A percentile compares a stretch with the other conserved stretches of the same genome.
phyloP scores from a whole-genome alignment of 208 protist genomes.

The Trypanosoma platydactyli region DNA sequence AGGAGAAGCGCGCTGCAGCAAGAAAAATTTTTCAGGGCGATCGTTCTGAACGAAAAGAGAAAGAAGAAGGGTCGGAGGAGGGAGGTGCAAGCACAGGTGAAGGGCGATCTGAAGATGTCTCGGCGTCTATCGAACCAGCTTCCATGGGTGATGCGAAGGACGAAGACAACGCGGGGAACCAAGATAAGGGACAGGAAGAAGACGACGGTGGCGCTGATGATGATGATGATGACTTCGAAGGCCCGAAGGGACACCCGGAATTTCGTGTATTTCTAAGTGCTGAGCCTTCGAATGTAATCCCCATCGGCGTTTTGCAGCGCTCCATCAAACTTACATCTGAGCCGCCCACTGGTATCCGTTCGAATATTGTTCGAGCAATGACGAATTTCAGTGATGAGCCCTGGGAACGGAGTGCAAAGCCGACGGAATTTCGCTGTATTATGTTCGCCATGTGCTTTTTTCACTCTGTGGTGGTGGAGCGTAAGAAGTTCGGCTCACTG shows the following conservation, averaged over 20 bases:
- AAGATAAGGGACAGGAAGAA: too few relatives aligned
- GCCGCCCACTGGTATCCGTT: slow-evolving; percentile 96
- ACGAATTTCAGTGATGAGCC: slow-evolving; percentile 95
- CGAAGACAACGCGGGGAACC: slow-evolving; percentile 6
- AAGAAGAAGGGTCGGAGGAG: slow-evolving; percentile 23
- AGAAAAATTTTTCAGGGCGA: slow-evolving; percentile 15
- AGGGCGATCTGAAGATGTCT: slow-evolving; percentile 22
- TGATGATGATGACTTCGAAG: slow-evolving; percentile 91
- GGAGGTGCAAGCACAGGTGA: slow-evolving; percentile 16
- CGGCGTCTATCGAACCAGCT: not conserved
- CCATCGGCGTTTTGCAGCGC: slow-evolving; percentile 96
- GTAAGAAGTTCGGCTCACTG: slow-evolving; percentile 97
- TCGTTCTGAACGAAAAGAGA: not conserved
- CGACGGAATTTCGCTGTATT: slow-evolving; percentile 96
- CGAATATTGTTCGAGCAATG: slow-evolving; percentile 97
- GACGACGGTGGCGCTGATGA: slow-evolving; percentile 45
- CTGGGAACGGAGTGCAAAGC: slow-evolving; percentile 96
- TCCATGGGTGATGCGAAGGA: slow-evolving; percentile 15
- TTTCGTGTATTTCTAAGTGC: slow-evolving; percentile 98
- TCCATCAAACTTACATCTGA: slow-evolving; percentile 99
- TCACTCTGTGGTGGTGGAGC: slow-evolving; percentile 97
- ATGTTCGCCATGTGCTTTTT: slow-evolving; percentile 99
- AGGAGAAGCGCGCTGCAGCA: slow-evolving; percentile 67
- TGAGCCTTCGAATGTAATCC: slow-evolving; percentile 95
- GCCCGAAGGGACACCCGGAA: slow-evolving; percentile 90